Evolutionary conservation across 768 basidiomycete species (phyloP), one percentile per base, ranked within the genome.

Genomic region (Lentinula guzmanii): DNA sequence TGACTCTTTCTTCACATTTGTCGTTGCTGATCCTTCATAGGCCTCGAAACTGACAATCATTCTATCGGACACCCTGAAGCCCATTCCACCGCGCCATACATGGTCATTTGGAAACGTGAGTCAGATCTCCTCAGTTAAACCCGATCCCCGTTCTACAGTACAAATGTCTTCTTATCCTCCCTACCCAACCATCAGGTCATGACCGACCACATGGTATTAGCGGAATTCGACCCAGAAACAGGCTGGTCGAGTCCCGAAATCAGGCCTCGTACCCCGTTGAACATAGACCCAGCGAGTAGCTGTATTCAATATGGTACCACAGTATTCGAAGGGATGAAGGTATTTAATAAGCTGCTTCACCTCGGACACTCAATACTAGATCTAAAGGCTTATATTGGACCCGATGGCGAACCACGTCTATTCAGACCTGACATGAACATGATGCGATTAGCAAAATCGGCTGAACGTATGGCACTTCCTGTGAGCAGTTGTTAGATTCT

Each of bases 401-500:
- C 84, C n/a, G 79, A 90, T 61, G 93, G 92, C 1, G 81, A 83
- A 55, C 80, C 86, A 1, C 79, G 89, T 6, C 73, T 96, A 41
- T 97, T 97, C 79, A 78, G 94, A 35, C 93, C 94, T 0, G 79
- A 91, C 34, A 74, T 82, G 71, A 96, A 96, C 72, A 93, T 95
- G 91, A 82, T 81, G 31, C 87, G 95, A 31, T 80, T 98, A 72
- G 77, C 80, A 50, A 77, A 80, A 37, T 91, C 89, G 21, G 83
- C 83, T 0, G 83, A 79, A 1, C 85, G 93, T 52, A 78, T 92
- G 52, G 89, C 90, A 0, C 76, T 1, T 86, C 86, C 66, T 65
- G 84, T 72, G 31, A 13, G 28, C 42, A 31, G 21, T 55, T 39
- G 15, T 4, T 6, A 28, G 33, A 16, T 7, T 21, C 16, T 43